These are phyloP conservation scores for Pontederia paniculata DNA, from an alignment of 176 grass and related monocot species.

Conservation along the genomic window DNA sequence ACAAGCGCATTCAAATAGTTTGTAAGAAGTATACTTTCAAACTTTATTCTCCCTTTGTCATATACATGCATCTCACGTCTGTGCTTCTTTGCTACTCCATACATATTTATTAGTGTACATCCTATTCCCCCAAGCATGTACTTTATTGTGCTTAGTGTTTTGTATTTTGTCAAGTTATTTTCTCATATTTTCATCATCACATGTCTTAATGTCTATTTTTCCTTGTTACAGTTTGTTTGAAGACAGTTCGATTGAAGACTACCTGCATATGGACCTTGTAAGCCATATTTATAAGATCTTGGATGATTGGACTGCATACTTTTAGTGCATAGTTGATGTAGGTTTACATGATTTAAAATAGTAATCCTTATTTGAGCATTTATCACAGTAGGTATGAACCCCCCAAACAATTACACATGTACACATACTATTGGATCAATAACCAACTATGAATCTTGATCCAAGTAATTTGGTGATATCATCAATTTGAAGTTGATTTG, in stretches of 20 bases:
- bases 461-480: too few relatives aligned
- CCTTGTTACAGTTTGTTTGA: conserved; percentile 49
- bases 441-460: too few relatives aligned
- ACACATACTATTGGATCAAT: too few relatives aligned
- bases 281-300: conserved; percentile 3
- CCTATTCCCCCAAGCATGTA: background rate
- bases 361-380: background rate
- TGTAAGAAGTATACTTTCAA: conserved; percentile 53
- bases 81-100: background rate
- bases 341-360: too few relatives aligned
- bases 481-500: too few relatives aligned
- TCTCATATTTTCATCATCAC: conserved; percentile 3
- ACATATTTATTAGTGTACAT: background rate
- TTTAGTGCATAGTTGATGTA: background rate
- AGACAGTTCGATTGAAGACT: conserved; percentile 39
- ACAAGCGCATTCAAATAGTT: conserved; percentile 43
- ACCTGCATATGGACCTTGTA: conserved; percentile 58
- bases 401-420: too few relatives aligned
- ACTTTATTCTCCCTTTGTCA: background rate
- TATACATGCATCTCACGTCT: background rate
- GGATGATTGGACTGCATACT: background rate
- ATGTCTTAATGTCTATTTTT: conserved; percentile 15
- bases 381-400: too few relatives aligned
- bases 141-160: background rate
- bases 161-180: too few relatives aligned